Evolutionary conservation across 164 flowering plant species (phyloP).

Genomic region (Protea cynaroides): DNA sequence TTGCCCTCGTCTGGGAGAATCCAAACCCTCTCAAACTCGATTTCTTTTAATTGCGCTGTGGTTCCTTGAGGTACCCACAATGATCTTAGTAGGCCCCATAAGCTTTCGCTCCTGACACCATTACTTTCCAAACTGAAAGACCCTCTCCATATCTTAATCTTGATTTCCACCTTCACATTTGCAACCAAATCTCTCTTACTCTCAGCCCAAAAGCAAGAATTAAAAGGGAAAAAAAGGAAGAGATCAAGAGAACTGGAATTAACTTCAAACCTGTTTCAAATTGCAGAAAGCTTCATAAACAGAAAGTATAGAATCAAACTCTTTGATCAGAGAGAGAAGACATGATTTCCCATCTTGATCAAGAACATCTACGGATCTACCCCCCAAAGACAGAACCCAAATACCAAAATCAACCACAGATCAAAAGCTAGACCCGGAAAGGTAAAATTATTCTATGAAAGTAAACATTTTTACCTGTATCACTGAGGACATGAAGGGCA

Average conservation of each 20-base stretch:
- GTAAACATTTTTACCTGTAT: constrained; percentile 30
- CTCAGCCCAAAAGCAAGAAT: neutral
- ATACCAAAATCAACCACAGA: neutral
- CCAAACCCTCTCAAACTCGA: too few species aligned
- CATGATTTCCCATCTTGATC: constrained; percentile 57
- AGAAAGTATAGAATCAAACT: constrained; percentile 80
- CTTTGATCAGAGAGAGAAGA: constrained; percentile 66
- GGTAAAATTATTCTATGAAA: neutral
- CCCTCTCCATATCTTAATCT: constrained; percentile 88
- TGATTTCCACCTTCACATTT: constrained; percentile 68
- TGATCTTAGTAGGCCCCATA: constrained; percentile 49
- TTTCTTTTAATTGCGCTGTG: constrained; percentile 38
- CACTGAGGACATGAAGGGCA: constrained; percentile 72
- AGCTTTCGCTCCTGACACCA: constrained; percentile 62
- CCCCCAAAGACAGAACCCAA: neutral
- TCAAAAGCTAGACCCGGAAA: neutral
- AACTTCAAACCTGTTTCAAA: constrained; percentile 69
- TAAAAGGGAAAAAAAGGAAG: too few species aligned
- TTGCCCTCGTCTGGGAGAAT: too few species aligned
- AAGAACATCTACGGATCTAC: constrained; percentile 9
- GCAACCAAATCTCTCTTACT: neutral
- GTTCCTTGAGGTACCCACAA: constrained; percentile 55
- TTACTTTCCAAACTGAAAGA: constrained; percentile 48
- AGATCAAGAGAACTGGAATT: neutral
- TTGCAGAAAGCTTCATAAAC: constrained; percentile 97